These are phyloP conservation scores for Cairneyella variabilis DNA, from an alignment of 495 filamentous ascomycete genomes.

Conservation along the genomic window DNA sequence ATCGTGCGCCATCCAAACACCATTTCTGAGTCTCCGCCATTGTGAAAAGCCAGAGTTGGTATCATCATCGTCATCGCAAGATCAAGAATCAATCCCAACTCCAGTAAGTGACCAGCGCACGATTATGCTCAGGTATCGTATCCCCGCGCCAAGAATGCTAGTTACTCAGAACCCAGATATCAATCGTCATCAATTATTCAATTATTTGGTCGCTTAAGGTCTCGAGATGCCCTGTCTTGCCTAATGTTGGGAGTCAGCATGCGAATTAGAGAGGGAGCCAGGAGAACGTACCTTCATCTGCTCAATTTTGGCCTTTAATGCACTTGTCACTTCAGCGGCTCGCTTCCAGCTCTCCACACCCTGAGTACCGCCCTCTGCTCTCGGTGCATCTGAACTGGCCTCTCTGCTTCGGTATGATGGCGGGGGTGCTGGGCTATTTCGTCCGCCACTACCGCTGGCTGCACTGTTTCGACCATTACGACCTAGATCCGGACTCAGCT, in stretches of 20 bases:
- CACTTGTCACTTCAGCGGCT: slow-evolving; percentile 97
- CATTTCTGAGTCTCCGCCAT: too few species aligned
- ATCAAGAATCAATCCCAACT: too few species aligned
- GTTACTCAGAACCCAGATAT: too few species aligned
- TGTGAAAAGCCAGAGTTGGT: too few species aligned
- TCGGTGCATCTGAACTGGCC: slow-evolving; percentile 26
- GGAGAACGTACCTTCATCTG: slow-evolving; percentile 50
- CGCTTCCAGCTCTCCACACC: slow-evolving; percentile 94
- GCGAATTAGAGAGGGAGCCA: not conserved
- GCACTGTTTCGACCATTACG: slow-evolving; percentile 30
- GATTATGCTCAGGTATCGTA: too few species aligned
- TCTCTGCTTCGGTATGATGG: slow-evolving; percentile 25
- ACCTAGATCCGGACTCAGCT: slow-evolving; percentile 49
- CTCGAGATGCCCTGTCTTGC: slow-evolving; percentile 26
- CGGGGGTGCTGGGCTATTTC: slow-evolving; percentile 25
- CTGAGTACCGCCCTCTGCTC: slow-evolving; percentile 37
- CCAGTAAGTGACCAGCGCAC: too few species aligned
- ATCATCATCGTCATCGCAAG: too few species aligned
- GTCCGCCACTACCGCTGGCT: slow-evolving; percentile 28
- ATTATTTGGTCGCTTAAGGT: too few species aligned
- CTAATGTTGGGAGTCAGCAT: slow-evolving; percentile 11
- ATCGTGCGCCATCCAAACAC: too few species aligned
- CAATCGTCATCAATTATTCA: too few species aligned
- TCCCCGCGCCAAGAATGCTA: too few species aligned
- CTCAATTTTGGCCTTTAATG: slow-evolving; percentile 95